Conservation (phyloP, 805 yeast species). For the Metschnikowia orientalis region DNA sequence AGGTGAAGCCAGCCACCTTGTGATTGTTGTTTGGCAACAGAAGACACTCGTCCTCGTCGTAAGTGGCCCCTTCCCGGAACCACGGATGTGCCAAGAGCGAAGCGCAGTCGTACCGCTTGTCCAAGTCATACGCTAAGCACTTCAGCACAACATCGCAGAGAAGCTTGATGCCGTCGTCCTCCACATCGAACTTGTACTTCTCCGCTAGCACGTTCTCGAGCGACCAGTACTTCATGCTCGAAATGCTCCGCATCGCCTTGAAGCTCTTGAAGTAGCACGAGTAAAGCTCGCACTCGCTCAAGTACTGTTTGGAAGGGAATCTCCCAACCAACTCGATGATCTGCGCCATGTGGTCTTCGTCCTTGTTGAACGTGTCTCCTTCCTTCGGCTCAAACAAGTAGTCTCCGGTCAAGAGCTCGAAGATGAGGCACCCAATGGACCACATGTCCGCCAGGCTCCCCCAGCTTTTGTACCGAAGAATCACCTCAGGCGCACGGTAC, state of each 20-base stretch:
- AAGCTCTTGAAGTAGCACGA: slow-evolving; percentile 59
- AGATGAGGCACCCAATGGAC: slow-evolving; percentile 90
- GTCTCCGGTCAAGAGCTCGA: slow-evolving; percentile 92
- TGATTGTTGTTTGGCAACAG: slow-evolving; percentile 23
- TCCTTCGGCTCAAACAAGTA: slow-evolving; percentile 87
- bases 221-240: slow-evolving; percentile 86
- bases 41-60: slow-evolving; percentile 16
- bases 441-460: slow-evolving; percentile 94
- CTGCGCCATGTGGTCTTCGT: slow-evolving; percentile 96
- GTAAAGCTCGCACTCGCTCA: slow-evolving; percentile 54
- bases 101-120: slow-evolving; percentile 51
- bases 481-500: slow-evolving; percentile 83
- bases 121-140: slow-evolving; percentile 48
- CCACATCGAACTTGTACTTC: slow-evolving; percentile 63
- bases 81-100: slow-evolving; percentile 52
- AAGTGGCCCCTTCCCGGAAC: slow-evolving; percentile 25
- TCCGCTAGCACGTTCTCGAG: slow-evolving; percentile 75
- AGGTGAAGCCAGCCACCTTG: slow-evolving; percentile 31
- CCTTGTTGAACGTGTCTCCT: slow-evolving; percentile 73
- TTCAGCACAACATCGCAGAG: slow-evolving; percentile 45
- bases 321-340: slow-evolving; percentile 78
- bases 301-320: slow-evolving; percentile 55
- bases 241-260: slow-evolving; percentile 73
- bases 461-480: slow-evolving; percentile 55
- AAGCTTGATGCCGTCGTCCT: slow-evolving; percentile 32